Evolutionary conservation across 2,329 filamentous ascomycete genomes (phyloP), one percentile per base, ranked within the genome.

Genomic region (Colletotrichum eremochloae): DNA sequence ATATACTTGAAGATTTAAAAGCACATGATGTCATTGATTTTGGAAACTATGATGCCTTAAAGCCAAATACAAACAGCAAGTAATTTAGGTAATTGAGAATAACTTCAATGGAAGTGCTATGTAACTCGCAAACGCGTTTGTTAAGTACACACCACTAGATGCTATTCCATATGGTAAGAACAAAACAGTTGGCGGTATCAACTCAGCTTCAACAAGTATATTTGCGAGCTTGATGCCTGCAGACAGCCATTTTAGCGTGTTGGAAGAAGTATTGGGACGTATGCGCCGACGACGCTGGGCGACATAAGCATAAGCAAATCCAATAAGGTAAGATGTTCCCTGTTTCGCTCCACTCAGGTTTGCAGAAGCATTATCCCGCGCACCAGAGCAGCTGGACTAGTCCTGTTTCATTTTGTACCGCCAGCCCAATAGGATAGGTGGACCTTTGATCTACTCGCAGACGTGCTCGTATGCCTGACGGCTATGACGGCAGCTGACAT

Each of bases 1-100:
- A 12, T 14, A 1, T 8, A 38, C 1, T 31, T 2, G 2, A 8
- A 8, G 11, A 7, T 36, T 14, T 3, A 11, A 20, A 2, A 4
- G 3, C 20, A 56, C 18, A 33, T 6, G 33, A 2, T n/a, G 52
- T 18, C 6, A 5, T 2, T 2, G 5, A 36, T 5, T 1, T 56
- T 12, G 6, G 11, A 11, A 20, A 36, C 18, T 20, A 38, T 1
- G 8, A 31, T 7, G 33, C 9, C 2, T 11, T 2, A 9, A 3
- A 12, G 3, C 6, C 9, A 4, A 14, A 42, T 42, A 42, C 40
- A 15, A 18, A 18, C 42, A 18, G 14, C 42, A 4, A 18, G 15
- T 44, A 5, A 44, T 4, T 6, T 15, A 15, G 8, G 5, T 5
- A 15, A 18, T 18, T 24, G 24, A 24, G 24, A 24, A 24, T 24